Evolutionary conservation across 2,329 filamentous ascomycete species (phyloP), one percentile per base, ranked within the genome.

Genomic region (Colletotrichum gigasporum): DNA sequence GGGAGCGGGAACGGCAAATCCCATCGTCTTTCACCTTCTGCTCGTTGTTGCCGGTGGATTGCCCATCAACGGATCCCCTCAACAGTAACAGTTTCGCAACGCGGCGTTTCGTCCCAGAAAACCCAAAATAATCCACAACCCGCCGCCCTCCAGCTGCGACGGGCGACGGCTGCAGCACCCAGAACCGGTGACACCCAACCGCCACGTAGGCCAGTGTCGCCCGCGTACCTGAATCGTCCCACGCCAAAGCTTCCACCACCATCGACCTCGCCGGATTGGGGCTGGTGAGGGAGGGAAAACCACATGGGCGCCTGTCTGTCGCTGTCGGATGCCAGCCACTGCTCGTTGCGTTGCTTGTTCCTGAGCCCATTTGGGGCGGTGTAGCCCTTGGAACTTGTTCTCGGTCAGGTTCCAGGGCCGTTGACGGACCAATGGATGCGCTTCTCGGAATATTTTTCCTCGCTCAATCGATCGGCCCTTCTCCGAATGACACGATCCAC

Each of bases 391-490:
- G 41, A 61, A 34, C 61, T 42, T 60, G 32, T 64, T 60, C 41
- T 64, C 48, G 56, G 61, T 24, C 42, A 54, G 34, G 35, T 55
- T 55, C 56, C 56, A 50, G 61, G 41, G 26, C 44, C 34, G 35
- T 16, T 18, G 20, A 20, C 34, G 22, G 50, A 28, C 61, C 61
- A 64, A 64, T 64, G 22, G 44, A 30, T 11, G 48, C 26, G 20
- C 30, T 3, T 55, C 20, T 59, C 47, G 61, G 56, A 64, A 61
- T 20, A 48, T 61, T 64, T 54, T 28, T 26, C 26, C 42, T 64
- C 61, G 61, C 61, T 64, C 56, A 64, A 64, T 44, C 48, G 48
- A 64, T 64, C 61, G 61, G 61, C 12, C 61, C 42, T 64, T 64
- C 30, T 64, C 61, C 48, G 56, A 61, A 42, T 30, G 20, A 35